Conservation (phyloP, 2,329 filamentous ascomycete genomes). For the Nakataea oryzae region DNA sequence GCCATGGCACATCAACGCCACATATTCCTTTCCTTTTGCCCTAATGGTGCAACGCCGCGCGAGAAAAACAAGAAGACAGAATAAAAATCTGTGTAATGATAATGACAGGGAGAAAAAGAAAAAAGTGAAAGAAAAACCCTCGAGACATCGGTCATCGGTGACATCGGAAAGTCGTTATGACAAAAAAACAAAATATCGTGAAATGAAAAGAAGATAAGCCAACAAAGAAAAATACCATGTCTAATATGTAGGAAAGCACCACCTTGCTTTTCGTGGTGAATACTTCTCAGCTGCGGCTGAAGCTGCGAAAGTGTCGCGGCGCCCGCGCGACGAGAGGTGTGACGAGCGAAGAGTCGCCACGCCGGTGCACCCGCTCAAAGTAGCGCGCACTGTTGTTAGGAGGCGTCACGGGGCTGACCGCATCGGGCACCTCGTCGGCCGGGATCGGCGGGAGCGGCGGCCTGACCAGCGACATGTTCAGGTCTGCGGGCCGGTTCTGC, state of each 20-base stretch:
- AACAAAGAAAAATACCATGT: neutral
- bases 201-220: neutral
- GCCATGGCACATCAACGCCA: neutral
- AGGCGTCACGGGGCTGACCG: conserved; percentile 11
- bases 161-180: neutral
- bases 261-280: neutral
- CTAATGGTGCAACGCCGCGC: neutral
- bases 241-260: neutral
- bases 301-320: neutral
- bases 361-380: neutral
- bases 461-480: neutral
- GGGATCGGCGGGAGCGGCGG: neutral
- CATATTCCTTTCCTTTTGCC: neutral
- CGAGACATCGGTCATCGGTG: neutral
- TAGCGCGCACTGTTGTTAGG: neutral
- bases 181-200: neutral
- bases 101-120: neutral
- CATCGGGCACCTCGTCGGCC: conserved; percentile 1
- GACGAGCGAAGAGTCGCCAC: conserved; percentile 1
- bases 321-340: neutral
- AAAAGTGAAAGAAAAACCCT: neutral
- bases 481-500: neutral
- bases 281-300: neutral
- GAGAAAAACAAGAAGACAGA: neutral
- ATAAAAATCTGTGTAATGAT: neutral